Evolutionary conservation across 2,329 filamentous ascomycete species (phyloP), one percentile per base, ranked within the genome.

Genomic region (Spiromastix sp.): DNA sequence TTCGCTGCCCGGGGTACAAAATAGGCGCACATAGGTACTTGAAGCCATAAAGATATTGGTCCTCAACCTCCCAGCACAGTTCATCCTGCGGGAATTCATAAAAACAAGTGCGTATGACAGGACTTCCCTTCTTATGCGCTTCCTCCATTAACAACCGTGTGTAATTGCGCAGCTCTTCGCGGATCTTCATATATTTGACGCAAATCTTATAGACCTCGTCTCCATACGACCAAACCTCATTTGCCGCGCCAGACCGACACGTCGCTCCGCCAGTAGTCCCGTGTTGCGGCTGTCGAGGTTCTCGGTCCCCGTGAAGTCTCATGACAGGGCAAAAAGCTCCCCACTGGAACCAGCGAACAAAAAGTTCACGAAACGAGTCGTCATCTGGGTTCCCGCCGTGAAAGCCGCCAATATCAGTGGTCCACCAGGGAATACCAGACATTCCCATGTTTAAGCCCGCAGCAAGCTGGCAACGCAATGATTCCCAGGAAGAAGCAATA

Each of bases 321-420:
- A 82, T 77, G 1, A 81, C 77, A 1, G 77, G 77, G 38, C 74
- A 79, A 47, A 77, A 81, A 0, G 74, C 59, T 1, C 71, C 77
- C 74, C 76, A 81, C 46, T 81, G 77, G 51, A 81, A 81, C 78
- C 77, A 81, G 2, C 78, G 60, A 1, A 75, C 69, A 39, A 81
- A 74, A 0, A 81, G 56, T 48, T 81, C 77, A 5, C 74, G 63
- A 53, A 81, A 81, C 0, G 47, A 59, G 2, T 60, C 54, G 30
- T 77, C 67, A 1, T 60, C 51, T 0, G 75, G 72, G 40, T 77
- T 64, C 0, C 77, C 77, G 4, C 77, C 77, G 46, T 81, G 77
- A 48, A 82, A 81, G 1, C 78, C 78, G 2, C 78, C 77, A 34
- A 81, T 81, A 45, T 81, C 77, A 1, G 77, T 81, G 0, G 77